A percentile compares a stretch with the other conserved stretches of the same genome.
Evolutionary conservation across 1,284 basidiomycete genomes (phyloP).

Genomic region (Malassezia psittaci): DNA sequence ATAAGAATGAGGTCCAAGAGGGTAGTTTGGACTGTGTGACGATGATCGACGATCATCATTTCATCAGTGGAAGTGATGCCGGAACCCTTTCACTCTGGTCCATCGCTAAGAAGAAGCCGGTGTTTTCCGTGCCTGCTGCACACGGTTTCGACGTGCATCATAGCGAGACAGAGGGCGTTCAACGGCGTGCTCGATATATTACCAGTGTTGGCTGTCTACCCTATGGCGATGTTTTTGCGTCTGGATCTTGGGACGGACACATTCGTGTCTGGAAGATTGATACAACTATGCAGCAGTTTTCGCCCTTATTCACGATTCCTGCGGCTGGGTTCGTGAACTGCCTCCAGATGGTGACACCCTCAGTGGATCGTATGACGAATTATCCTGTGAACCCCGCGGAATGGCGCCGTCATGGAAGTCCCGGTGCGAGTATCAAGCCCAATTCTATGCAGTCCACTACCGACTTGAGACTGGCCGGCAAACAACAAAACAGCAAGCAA

Average conservation of each 20-base stretch:
- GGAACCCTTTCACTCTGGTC: slow-evolving; percentile 79
- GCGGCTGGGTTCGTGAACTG: slow-evolving; percentile 77
- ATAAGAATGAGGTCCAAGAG: slow-evolving; percentile 54
- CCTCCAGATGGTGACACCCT: slow-evolving; percentile 61
- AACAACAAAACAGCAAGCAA: background rate
- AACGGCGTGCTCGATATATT: slow-evolving; percentile 77
- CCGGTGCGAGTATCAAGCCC: slow-evolving; percentile 1
- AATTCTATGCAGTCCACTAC: background rate
- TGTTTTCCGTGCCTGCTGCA: slow-evolving; percentile 70
- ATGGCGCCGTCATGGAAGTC: slow-evolving; percentile 21
- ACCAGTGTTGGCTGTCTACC: slow-evolving; percentile 69
- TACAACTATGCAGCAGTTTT: slow-evolving; percentile 65
- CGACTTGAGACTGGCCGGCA: background rate
- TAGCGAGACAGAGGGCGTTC: slow-evolving; percentile 63
- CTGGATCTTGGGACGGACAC: slow-evolving; percentile 81
- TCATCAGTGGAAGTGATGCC: slow-evolving; percentile 87
- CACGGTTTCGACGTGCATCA: slow-evolving; percentile 64
- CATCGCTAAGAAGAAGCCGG: slow-evolving; percentile 88
- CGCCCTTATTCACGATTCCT: slow-evolving; percentile 57
- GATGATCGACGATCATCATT: slow-evolving; percentile 86
- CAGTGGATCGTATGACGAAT: slow-evolving; percentile 4
- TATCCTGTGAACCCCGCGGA: slow-evolving; percentile 9
- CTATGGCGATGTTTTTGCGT: slow-evolving; percentile 83
- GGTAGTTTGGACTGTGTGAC: slow-evolving; percentile 83
- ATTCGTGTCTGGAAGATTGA: slow-evolving; percentile 84